phyloP scores from a whole-genome alignment of 495 filamentous ascomycete species.

The Letharia lupina region DNA sequence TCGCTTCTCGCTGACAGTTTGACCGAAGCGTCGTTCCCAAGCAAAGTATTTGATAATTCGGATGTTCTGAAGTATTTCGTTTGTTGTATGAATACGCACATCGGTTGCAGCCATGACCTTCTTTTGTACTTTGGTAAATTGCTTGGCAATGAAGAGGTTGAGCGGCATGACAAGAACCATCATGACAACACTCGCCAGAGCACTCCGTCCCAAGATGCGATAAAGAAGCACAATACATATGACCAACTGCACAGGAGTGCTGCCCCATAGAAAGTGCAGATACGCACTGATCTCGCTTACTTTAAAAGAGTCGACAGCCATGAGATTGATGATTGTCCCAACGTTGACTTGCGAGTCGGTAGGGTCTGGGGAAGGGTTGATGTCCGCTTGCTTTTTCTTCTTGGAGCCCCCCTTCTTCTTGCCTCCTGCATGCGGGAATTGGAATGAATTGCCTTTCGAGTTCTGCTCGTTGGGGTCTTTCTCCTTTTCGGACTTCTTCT shows the following conservation, averaged over 20 bases:
- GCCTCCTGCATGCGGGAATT: slow-evolving; percentile 42
- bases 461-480: slow-evolving; percentile 12
- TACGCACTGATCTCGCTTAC: slow-evolving; percentile 89
- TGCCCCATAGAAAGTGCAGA: slow-evolving; percentile 80
- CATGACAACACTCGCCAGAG: slow-evolving; percentile 85
- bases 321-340: slow-evolving; percentile 96
- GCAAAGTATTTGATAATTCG: slow-evolving; percentile 99
- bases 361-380: slow-evolving; percentile 35
- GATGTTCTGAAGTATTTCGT: slow-evolving; percentile 96
- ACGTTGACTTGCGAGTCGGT: slow-evolving; percentile 72
- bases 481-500: slow-evolving; percentile 34
- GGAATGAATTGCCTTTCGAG: not conserved
- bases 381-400: slow-evolving; percentile 31
- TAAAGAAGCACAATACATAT: slow-evolving; percentile 74
- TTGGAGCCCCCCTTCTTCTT: slow-evolving; percentile 43
- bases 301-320: slow-evolving; percentile 99
- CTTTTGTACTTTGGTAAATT: slow-evolving; percentile 78
- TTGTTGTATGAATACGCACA: slow-evolving; percentile 91
- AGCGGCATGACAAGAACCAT: slow-evolving; percentile 84
- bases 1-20: slow-evolving; percentile 82
- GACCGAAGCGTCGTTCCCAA: slow-evolving; percentile 89
- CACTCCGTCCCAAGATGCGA: slow-evolving; percentile 80
- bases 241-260: slow-evolving; percentile 72
- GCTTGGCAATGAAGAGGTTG: slow-evolving; percentile 77
- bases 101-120: slow-evolving; percentile 90